These are phyloP conservation scores for Kandelia obovata DNA, from an alignment of 345 rosid species.

Conservation along the genomic window DNA sequence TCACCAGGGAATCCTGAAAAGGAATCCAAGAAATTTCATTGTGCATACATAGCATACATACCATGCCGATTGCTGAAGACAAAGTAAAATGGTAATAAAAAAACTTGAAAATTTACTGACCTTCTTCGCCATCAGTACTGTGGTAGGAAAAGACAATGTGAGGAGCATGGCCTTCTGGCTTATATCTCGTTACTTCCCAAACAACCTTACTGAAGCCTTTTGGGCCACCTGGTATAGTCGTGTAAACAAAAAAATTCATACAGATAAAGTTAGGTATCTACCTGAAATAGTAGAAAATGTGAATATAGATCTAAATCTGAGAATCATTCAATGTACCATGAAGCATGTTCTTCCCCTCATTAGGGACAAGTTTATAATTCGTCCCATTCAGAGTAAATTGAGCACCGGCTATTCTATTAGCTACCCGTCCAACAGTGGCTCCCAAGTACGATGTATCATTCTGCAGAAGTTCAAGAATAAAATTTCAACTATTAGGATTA, in stretches of 20 bases:
- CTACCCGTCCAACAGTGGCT: slow-evolving; percentile 77
- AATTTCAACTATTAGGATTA: neutral
- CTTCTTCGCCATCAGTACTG: slow-evolving; percentile 84
- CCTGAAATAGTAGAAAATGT: neutral
- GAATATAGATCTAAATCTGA: neutral
- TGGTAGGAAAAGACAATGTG: slow-evolving; percentile 53
- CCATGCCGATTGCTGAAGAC: no score
- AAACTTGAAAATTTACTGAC: slow-evolving; percentile 18
- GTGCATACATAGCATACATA: neutral
- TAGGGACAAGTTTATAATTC: slow-evolving; percentile 55
- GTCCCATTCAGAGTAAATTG: slow-evolving; percentile 62
- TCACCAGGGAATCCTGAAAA: slow-evolving; percentile 83
- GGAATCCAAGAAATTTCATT: neutral
- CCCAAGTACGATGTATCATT: slow-evolving; percentile 61
- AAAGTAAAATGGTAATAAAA: no score
- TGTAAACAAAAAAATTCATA: neutral
- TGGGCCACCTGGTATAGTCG: slow-evolving; percentile 50
- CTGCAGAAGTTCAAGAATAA: slow-evolving; percentile 29
- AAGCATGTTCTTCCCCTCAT: slow-evolving; percentile 77
- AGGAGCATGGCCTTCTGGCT: slow-evolving; percentile 43
- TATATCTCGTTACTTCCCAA: slow-evolving; percentile 55
- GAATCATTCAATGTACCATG: slow-evolving; percentile 48
- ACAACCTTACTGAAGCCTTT: slow-evolving; percentile 71
- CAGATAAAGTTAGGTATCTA: neutral
- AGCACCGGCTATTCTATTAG: slow-evolving; percentile 73